Percentiles rank a stretch among this genome's conserved stretches.
phyloP scores from a whole-genome alignment of 164 flowering plant species.

The Aristolochia fimbriata region DNA sequence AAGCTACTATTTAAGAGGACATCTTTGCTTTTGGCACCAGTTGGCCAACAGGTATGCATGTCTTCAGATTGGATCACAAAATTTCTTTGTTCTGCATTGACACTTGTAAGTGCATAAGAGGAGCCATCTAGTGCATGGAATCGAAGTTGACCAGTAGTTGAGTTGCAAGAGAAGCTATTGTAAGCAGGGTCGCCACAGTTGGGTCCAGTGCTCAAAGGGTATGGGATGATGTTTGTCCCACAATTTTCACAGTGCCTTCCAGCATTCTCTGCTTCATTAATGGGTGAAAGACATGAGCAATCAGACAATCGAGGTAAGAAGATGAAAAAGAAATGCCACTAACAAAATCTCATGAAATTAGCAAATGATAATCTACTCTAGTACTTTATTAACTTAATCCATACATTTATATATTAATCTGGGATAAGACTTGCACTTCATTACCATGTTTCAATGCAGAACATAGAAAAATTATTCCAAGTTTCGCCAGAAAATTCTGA shows the following conservation, averaged over 20 bases:
- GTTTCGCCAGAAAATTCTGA: neutral
- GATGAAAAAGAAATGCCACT: neutral
- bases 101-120: conserved; percentile 1
- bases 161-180: neutral
- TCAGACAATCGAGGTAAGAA: too few relatives aligned
- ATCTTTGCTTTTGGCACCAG: neutral
- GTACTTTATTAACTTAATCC: too few relatives aligned
- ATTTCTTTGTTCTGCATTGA: conserved; percentile 1
- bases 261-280: neutral
- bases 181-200: conserved; percentile 7
- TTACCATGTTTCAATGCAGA: too few relatives aligned
- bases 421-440: neutral
- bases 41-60: neutral
- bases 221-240: conserved; percentile 3
- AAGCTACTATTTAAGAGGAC: neutral
- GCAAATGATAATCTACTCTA: too few relatives aligned
- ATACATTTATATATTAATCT: too few relatives aligned
- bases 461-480: too few relatives aligned
- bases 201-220: conserved; percentile 9
- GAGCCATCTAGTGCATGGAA: conserved; percentile 2
- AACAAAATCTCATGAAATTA: too few relatives aligned
- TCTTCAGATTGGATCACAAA: conserved; percentile 2
- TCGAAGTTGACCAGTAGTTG: neutral
- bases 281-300: neutral
- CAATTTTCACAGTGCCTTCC: neutral